phyloP scores from a whole-genome alignment of 2,329 filamentous ascomycete species.

The Diaporthe sp. region DNA sequence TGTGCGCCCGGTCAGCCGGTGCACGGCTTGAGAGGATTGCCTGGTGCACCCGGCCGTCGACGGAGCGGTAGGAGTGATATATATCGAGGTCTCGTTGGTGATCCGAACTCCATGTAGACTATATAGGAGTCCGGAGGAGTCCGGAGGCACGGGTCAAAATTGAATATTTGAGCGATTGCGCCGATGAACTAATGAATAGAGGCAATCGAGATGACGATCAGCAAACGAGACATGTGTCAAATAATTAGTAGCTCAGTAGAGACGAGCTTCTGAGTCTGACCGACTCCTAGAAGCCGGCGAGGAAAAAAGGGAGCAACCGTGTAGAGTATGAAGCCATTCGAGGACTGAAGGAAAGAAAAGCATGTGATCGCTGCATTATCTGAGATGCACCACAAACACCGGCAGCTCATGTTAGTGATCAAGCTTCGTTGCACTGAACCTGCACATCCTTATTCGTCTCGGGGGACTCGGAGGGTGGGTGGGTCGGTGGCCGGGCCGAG shows the following conservation, averaged over 20 bases:
- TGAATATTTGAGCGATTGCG: background rate
- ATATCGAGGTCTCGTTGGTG: background rate
- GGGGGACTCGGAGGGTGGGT: background rate
- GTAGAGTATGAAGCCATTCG: background rate
- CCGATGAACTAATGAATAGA: background rate
- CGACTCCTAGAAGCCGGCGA: background rate
- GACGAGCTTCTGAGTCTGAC: background rate
- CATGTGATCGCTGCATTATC: slow-evolving; percentile 25
- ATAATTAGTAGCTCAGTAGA: background rate
- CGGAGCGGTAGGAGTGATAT: background rate
- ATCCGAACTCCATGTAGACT: background rate
- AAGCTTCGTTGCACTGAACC: background rate
- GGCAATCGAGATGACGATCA: background rate
- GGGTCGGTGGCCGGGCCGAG: slow-evolving; percentile 13
- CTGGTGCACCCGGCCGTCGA: background rate
- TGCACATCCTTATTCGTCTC: background rate
- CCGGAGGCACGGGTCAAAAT: background rate
- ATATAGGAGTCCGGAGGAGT: background rate
- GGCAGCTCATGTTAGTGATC: background rate
- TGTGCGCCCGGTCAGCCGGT: background rate
- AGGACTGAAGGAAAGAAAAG: background rate
- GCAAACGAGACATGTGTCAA: background rate
- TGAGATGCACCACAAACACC: background rate
- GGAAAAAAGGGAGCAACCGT: background rate
- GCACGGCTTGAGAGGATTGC: background rate